Percentiles rank a stretch among this genome's conserved stretches.
Evolutionary conservation across 2,329 filamentous ascomycete species (phyloP).

Genomic region (Alternaria sp.): DNA sequence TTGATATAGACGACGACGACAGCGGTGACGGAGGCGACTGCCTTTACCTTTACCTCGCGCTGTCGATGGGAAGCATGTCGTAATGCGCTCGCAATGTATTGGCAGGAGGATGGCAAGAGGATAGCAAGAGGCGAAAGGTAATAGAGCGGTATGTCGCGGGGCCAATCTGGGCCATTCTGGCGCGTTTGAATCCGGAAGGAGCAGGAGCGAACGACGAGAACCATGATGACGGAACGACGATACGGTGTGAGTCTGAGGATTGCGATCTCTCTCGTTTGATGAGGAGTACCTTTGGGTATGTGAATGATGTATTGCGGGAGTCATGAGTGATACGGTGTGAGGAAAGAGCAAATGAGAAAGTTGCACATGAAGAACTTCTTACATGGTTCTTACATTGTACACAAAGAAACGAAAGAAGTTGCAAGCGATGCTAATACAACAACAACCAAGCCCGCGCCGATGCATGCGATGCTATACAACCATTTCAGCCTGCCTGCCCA

Average conservation of each 20-base stretch:
- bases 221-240: rapidly evolving
- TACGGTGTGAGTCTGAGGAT: not conserved
- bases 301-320: too few species aligned
- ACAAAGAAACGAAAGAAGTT: not conserved
- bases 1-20: not conserved
- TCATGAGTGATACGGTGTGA: not conserved
- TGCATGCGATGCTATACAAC: not conserved
- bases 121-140: not conserved
- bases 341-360: rapidly evolving
- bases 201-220: not conserved
- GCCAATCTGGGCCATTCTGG: not conserved
- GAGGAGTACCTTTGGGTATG: too few species aligned
- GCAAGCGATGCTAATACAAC: not conserved
- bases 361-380: not conserved
- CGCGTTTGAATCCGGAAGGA: not conserved
- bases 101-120: not conserved
- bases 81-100: not conserved
- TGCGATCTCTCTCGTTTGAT: too few species aligned
- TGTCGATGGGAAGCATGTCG: not conserved
- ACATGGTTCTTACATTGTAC: not conserved
- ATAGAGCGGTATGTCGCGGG: not conserved
- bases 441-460: not conserved
- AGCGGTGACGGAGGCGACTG: not conserved
- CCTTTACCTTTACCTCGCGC: not conserved
- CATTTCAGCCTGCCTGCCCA: not conserved